These are phyloP conservation scores for Rhizopogon salebrosus DNA, from an alignment of 768 basidiomycete genomes.

Conservation along the genomic window DNA sequence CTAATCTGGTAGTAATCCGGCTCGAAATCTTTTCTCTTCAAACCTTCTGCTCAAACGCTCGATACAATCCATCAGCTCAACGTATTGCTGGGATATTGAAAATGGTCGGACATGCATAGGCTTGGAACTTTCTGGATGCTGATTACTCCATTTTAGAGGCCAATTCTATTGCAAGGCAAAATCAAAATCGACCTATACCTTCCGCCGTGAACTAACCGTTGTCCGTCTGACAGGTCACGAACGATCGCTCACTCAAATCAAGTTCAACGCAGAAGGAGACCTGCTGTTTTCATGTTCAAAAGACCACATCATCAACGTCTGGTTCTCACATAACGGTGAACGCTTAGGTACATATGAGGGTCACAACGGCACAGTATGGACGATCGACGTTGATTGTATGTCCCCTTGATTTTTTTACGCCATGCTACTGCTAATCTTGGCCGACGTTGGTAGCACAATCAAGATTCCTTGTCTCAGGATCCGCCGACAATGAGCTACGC, in stretches of 20 bases:
- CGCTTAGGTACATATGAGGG: constrained; percentile 94
- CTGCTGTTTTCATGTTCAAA: constrained; percentile 94
- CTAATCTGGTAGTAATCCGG: not conserved
- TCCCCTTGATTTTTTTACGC: constrained; percentile 10
- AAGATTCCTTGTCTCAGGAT: constrained; percentile 72
- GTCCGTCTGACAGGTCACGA: constrained; percentile 70
- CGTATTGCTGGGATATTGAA: not conserved
- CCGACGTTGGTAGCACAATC: constrained; percentile 60
- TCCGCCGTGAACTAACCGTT: constrained; percentile 4
- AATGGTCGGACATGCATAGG: not conserved
- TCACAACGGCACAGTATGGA: constrained; percentile 96
- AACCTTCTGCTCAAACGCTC: too few species aligned
- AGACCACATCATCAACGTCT: constrained; percentile 91
- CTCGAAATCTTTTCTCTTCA: too few species aligned
- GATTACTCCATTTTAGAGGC: constrained; percentile 40
- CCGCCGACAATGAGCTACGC: constrained; percentile 90
- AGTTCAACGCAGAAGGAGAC: constrained; percentile 95
- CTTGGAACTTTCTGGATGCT: not conserved
- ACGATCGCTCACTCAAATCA: constrained; percentile 95
- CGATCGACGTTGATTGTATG: constrained; percentile 92
- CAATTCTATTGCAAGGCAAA: constrained; percentile 69
- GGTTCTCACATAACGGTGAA: constrained; percentile 97
- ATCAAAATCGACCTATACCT: not conserved
- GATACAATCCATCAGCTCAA: not conserved
- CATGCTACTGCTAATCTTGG: not conserved